Evolutionary conservation across 495 filamentous ascomycete genomes (phyloP).

Genomic region (Neurospora sp.): DNA sequence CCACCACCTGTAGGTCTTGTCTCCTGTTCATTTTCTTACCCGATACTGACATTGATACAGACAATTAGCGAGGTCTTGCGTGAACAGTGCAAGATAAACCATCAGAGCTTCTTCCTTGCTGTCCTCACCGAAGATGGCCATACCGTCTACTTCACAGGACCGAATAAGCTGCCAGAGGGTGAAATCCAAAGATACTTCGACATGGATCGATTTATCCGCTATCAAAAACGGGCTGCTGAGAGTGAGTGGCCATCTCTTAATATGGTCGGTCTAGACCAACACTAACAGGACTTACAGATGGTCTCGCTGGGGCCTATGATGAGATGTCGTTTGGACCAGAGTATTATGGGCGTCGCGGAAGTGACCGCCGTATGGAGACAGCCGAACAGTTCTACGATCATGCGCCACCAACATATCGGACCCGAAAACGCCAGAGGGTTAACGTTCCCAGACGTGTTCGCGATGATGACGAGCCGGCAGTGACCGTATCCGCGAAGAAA

Average conservation of each 20-base stretch:
- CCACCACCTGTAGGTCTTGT: constrained; percentile 12
- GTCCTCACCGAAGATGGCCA: constrained; percentile 22
- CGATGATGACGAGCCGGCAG: constrained; percentile 18
- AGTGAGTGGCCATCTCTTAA: constrained; percentile 3
- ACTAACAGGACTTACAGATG: background rate
- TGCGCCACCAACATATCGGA: constrained; percentile 6
- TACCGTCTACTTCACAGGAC: constrained; percentile 22
- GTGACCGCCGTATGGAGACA: constrained; percentile 8
- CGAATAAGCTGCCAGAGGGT: constrained; percentile 10
- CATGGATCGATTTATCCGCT: constrained; percentile 17
- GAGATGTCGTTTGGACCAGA: background rate
- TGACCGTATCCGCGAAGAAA: constrained; percentile 14
- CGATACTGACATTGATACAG: constrained; percentile 14
- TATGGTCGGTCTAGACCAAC: background rate
- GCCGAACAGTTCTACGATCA: constrained; percentile 4
- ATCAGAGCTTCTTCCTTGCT: constrained; percentile 29
- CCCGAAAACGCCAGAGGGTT: constrained; percentile 26
- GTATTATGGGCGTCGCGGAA: constrained; percentile 2
- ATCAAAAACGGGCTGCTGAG: constrained; percentile 3
- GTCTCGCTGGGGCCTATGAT: background rate
- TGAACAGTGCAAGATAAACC: constrained; percentile 27
- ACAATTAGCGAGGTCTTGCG: constrained; percentile 28
- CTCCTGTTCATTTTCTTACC: background rate
- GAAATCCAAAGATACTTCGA: constrained; percentile 25
- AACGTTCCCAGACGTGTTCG: constrained; percentile 15